These are phyloP conservation scores for Isabelozyma heimii DNA, from an alignment of 805 yeast genomes.

Conservation along the genomic window DNA sequence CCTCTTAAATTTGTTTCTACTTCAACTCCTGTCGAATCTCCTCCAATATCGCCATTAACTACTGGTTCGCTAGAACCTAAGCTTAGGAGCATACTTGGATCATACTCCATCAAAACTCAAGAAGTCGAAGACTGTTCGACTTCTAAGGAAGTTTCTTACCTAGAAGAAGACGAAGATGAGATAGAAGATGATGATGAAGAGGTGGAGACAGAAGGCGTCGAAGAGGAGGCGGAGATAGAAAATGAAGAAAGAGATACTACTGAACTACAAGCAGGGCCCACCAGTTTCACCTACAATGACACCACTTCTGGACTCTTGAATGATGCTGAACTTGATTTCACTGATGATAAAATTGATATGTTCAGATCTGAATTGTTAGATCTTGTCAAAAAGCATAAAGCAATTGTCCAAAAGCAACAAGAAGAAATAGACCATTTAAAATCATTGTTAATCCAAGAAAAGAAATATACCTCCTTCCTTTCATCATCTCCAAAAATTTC, in stretches of 20 bases:
- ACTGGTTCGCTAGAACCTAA: neutral
- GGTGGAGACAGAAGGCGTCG: neutral
- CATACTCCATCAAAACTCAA: neutral
- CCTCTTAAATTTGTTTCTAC: conserved; percentile 1
- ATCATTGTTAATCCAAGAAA: conserved; percentile 19
- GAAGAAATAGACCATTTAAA: conserved; percentile 21
- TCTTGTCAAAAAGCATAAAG: conserved; percentile 19
- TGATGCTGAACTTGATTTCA: neutral
- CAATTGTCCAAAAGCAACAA: conserved; percentile 20
- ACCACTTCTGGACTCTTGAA: neutral
- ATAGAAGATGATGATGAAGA: neutral
- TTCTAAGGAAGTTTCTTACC: neutral
- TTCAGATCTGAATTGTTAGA: conserved; percentile 20
- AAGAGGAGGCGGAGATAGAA: neutral
- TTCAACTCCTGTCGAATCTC: neutral
- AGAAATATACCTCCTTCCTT: conserved; percentile 2
- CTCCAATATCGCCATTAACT: neutral
- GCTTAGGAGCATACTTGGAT: neutral
- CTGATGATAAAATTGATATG: conserved; percentile 4
- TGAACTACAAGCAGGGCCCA: neutral
- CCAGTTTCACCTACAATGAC: neutral
- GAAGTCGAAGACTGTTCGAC: neutral
- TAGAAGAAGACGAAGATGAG: neutral
- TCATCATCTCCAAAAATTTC: conserved; percentile 6
- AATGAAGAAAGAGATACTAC: too few species aligned